These are phyloP conservation scores for Phyllosticta citribraziliensis DNA, from an alignment of 2,329 filamentous ascomycete species.

Conservation along the genomic window DNA sequence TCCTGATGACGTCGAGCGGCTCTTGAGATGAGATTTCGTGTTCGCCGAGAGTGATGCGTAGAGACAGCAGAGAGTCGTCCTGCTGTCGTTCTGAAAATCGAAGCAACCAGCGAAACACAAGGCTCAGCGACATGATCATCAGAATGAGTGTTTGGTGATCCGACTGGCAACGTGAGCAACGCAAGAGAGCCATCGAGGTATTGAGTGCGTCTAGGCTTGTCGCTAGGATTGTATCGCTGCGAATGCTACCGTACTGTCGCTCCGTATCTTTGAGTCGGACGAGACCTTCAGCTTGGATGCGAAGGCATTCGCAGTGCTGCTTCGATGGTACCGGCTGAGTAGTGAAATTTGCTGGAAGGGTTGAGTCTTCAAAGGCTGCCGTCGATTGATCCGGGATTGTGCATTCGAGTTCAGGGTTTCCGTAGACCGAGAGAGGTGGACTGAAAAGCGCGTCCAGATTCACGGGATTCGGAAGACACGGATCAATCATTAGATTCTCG, in stretches of 20 bases:
- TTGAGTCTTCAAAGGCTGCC: neutral
- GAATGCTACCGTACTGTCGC: neutral
- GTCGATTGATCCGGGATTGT: neutral
- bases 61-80: neutral
- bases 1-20: neutral
- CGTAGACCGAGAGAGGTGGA: neutral
- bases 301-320: neutral
- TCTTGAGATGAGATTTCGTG: neutral
- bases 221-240: neutral
- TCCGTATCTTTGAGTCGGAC: neutral
- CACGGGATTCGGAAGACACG: neutral
- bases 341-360: neutral
- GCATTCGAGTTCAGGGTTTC: neutral
- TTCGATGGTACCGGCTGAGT: neutral
- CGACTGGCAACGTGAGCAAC: neutral
- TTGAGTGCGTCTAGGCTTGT: neutral
- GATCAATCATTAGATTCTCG: neutral
- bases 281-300: neutral
- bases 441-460: neutral
- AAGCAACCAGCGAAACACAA: neutral
- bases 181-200: neutral
- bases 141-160: neutral
- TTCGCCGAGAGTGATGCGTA: neutral
- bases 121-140: neutral
- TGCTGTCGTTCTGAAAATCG: neutral